Evolutionary conservation across 768 basidiomycete species (phyloP), one percentile per base, ranked within the genome.

Genomic region (Neoboletus magnificus): DNA sequence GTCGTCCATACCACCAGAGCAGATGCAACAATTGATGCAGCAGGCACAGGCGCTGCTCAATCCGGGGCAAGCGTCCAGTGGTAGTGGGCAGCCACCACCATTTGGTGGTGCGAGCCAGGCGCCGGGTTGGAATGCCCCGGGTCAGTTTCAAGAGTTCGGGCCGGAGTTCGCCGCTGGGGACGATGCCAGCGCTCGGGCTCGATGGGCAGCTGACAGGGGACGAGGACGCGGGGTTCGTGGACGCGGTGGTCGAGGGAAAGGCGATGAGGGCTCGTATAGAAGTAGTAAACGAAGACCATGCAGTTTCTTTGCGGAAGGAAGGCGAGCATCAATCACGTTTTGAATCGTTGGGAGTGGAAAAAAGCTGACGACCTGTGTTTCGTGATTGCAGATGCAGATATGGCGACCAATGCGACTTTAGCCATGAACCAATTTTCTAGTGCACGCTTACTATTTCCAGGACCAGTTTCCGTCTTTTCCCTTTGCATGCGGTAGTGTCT

Each of bases 241-340:
- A 36, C 75, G 84, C 49, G 83, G 65, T 51, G 83, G 85, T 53
- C 73, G 86, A 47, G 81, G 82, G 56, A 67, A 73, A 52, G 78
- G 77, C 55, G 81, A 79, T 39, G 81, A 81, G 42, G 81, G 79
- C 57, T 84, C 82, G 61, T 82, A 78, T 86, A 87, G 81, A 86
- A 80, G 81, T 74, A 88, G 77, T 82, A 90, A 85, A 84, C 83
- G 86, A 85, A 85, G 82, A 85, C 85, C 87, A 76, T 92, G 90
- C 87, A 87, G 79, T 81, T 92, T 91, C 79, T 91, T 85, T 82
- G 82, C 83, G 77, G 81, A 84, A 83, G 90, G 89, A 89, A 91
- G 89, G 90, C 87, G 85, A 91, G 90, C 87, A 82, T 79, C 71
- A 69, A 78, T 78, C 73, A 72, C 71, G 58, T 56, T 51, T 33